phyloP scores from a whole-genome alignment of 495 filamentous ascomycete species.

The Xylaria palmicola region DNA sequence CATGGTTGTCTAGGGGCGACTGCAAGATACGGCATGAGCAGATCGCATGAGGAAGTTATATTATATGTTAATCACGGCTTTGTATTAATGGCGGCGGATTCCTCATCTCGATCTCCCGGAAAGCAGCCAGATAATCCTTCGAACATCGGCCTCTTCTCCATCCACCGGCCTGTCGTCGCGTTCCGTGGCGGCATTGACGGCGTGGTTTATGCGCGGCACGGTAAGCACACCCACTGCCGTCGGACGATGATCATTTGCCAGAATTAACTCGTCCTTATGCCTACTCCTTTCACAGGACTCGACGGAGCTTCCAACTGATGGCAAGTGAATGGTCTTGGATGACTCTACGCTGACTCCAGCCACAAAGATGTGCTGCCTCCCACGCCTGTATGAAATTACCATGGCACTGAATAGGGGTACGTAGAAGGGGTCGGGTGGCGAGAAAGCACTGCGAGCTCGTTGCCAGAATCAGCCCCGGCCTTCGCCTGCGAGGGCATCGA shows the following conservation, averaged over 20 bases:
- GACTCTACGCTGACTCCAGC: slow-evolving; percentile 68
- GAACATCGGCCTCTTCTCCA: too few species aligned
- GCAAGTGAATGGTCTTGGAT: slow-evolving; percentile 63
- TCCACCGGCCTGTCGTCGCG: too few species aligned
- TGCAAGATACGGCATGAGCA: too few species aligned
- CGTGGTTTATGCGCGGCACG: slow-evolving; percentile 69
- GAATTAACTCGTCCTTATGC: slow-evolving; percentile 64
- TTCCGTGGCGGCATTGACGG: slow-evolving; percentile 54
- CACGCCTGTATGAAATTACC: slow-evolving; percentile 46
- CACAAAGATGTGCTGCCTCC: slow-evolving; percentile 54
- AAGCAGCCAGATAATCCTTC: too few species aligned
- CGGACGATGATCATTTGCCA: slow-evolving; percentile 56
- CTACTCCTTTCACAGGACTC: slow-evolving; percentile 44
- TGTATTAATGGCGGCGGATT: too few species aligned
- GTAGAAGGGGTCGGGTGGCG: slow-evolving; percentile 51
- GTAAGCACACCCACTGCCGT: slow-evolving; percentile 57
- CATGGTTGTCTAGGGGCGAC: too few species aligned
- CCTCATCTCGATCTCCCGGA: too few species aligned
- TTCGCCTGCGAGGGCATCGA: slow-evolving; percentile 55
- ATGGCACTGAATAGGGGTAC: background rate
- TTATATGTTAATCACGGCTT: too few species aligned
- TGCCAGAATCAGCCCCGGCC: slow-evolving; percentile 60
- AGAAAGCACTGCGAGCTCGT: slow-evolving; percentile 61
- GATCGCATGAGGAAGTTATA: too few species aligned
- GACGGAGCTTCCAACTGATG: slow-evolving; percentile 62